A percentile compares a stretch with the other conserved stretches of the same genome.
Conservation (phyloP, 1,284 basidiomycete species). For the Tausonia pullulans region DNA sequence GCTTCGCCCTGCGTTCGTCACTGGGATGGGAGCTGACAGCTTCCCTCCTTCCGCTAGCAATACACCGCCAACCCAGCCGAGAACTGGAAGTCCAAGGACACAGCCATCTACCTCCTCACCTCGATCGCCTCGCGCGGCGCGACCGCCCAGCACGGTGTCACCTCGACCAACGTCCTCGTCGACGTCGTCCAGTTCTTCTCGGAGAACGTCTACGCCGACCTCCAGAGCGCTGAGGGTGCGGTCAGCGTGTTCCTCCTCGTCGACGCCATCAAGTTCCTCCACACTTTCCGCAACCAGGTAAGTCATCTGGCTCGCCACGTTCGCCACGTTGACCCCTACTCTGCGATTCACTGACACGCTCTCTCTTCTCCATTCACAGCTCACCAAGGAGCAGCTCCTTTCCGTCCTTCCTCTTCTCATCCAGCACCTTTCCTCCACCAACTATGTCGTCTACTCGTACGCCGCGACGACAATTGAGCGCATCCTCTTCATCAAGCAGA, state of each 20-base stretch:
- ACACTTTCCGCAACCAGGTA: slow-evolving; percentile 92
- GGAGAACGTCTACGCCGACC: slow-evolving; percentile 76
- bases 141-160: slow-evolving; percentile 81
- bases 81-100: slow-evolving; percentile 91
- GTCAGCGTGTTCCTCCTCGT: slow-evolving; percentile 88
- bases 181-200: slow-evolving; percentile 95
- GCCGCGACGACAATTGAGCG: slow-evolving; percentile 63
- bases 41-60: slow-evolving; percentile 26
- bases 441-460: slow-evolving; percentile 63
- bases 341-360: slow-evolving; percentile 12
- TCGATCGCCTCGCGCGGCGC: slow-evolving; percentile 81
- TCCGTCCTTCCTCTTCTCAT: slow-evolving; percentile 80
- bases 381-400: slow-evolving; percentile 87
- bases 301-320: slow-evolving; percentile 15
- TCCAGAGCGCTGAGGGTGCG: slow-evolving; percentile 56
- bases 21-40: slow-evolving; percentile 44
- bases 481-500: slow-evolving; percentile 74
- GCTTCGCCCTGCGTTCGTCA: slow-evolving; percentile 35
- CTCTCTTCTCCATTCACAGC: slow-evolving; percentile 36
- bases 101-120: slow-evolving; percentile 86
- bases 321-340: too few relatives aligned
- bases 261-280: slow-evolving; percentile 86
- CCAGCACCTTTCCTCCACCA: slow-evolving; percentile 67
- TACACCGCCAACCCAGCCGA: slow-evolving; percentile 47
- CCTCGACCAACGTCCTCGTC: slow-evolving; percentile 80